These are phyloP conservation scores for Ascocoryne sarcoides DNA, from an alignment of 2,329 filamentous ascomycete genomes.

Conservation along the genomic window DNA sequence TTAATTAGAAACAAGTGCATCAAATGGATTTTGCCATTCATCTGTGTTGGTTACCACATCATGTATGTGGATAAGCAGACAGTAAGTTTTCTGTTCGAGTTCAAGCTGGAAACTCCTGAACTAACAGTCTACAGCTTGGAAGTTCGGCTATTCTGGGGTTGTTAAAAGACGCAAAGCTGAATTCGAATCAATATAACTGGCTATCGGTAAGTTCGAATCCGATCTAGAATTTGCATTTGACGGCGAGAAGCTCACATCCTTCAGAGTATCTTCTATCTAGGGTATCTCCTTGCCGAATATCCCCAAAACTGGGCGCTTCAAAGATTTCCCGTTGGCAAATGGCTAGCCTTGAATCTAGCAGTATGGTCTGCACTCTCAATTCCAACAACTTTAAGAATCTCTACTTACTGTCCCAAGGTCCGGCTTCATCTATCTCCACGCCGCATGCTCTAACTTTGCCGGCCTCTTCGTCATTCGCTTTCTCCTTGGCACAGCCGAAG, in stretches of 20 bases:
- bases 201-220: neutral
- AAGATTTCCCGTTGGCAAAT: constrained; percentile 2
- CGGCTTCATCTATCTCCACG: constrained; percentile 1
- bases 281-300: constrained; percentile 2
- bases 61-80: constrained; percentile 3
- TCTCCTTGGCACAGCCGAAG: neutral
- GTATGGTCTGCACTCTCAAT: constrained; percentile 1
- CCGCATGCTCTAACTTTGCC: constrained; percentile 1
- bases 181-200: constrained; percentile 2
- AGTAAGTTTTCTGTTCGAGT: neutral
- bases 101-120: neutral
- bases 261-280: constrained; percentile 2
- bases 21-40: constrained; percentile 2
- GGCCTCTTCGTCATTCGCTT: constrained; percentile 1
- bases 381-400: neutral
- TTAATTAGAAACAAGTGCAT: constrained; percentile 2
- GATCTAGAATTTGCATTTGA: neutral
- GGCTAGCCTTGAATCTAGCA: neutral
- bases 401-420: neutral
- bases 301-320: constrained; percentile 1
- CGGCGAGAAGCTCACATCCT: neutral
- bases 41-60: constrained; percentile 2
- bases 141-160: constrained; percentile 1
- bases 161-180: neutral
- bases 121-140: neutral